These are phyloP conservation scores for Cutaneotrichosporon curvatum DNA, from an alignment of 1,284 basidiomycete species.

Conservation along the genomic window DNA sequence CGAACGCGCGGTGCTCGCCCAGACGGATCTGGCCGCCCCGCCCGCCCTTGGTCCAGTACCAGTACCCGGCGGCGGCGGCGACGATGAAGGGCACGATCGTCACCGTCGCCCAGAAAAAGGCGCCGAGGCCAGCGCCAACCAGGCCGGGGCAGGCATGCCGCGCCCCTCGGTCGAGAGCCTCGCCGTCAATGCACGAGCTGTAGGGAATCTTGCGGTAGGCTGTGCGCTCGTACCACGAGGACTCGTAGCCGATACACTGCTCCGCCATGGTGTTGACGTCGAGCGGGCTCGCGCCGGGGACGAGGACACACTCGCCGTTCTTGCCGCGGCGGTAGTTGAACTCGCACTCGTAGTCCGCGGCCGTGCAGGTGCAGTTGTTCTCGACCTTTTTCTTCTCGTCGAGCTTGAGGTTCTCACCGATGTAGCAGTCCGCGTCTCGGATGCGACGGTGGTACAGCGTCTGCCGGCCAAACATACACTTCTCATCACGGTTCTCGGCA, in stretches of 20 bases:
- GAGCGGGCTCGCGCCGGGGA: slow-evolving; percentile 56
- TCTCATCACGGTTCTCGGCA: slow-evolving; percentile 67
- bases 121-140: slow-evolving; percentile 53
- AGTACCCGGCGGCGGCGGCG: slow-evolving; percentile 66
- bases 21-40: slow-evolving; percentile 57
- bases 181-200: slow-evolving; percentile 72
- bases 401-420: slow-evolving; percentile 56
- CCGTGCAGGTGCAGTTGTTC: slow-evolving; percentile 64
- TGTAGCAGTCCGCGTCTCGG: slow-evolving; percentile 70
- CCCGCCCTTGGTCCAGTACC: slow-evolving; percentile 66
- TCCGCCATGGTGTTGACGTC: slow-evolving; percentile 50
- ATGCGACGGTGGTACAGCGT: slow-evolving; percentile 79
- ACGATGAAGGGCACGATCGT: slow-evolving; percentile 62
- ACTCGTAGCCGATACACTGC: slow-evolving; percentile 56
- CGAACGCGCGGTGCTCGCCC: slow-evolving; percentile 52
- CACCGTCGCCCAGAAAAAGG: slow-evolving; percentile 74
- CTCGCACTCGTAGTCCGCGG: slow-evolving; percentile 87
- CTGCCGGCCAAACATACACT: slow-evolving; percentile 80
- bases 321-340: slow-evolving; percentile 74
- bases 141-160: slow-evolving; percentile 72
- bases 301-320: slow-evolving; percentile 65
- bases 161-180: slow-evolving; percentile 62
- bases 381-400: slow-evolving; percentile 55
- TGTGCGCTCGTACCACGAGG: slow-evolving; percentile 86
- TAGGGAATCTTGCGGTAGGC: slow-evolving; percentile 80